Conservation (phyloP, 2,329 filamentous ascomycete genomes). For the Botrytis deweyae region DNA sequence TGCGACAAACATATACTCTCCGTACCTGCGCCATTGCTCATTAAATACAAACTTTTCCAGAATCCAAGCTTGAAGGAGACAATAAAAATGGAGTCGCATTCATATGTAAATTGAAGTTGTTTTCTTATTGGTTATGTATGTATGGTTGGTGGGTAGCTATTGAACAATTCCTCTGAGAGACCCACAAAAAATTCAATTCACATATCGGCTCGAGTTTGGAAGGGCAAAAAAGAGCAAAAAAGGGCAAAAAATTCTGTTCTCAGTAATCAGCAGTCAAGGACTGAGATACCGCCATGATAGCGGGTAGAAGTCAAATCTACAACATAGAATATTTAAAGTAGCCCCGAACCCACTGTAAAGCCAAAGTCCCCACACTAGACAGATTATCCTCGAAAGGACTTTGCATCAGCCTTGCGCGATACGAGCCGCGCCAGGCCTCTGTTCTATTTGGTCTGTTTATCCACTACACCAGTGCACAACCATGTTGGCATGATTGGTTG, state of each 20-base stretch:
- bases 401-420: too few species aligned
- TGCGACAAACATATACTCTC: neutral
- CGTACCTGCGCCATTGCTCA: neutral
- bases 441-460: too few species aligned
- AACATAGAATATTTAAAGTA: neutral
- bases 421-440: too few species aligned
- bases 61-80: neutral
- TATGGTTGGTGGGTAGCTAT: neutral
- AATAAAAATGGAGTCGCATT: neutral
- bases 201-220: neutral
- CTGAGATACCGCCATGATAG: neutral
- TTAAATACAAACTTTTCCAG: neutral
- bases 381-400: too few species aligned
- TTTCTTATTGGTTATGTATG: neutral
- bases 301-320: neutral
- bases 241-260: neutral
- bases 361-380: too few species aligned
- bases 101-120: neutral
- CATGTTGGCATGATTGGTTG: neutral
- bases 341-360: too few species aligned
- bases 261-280: too few species aligned
- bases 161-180: neutral
- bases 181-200: neutral
- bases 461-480: neutral
- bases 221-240: too few species aligned